These are phyloP conservation scores for Sugiyamaella novakii DNA, from an alignment of 1,139 yeast species.

Conservation along the genomic window DNA sequence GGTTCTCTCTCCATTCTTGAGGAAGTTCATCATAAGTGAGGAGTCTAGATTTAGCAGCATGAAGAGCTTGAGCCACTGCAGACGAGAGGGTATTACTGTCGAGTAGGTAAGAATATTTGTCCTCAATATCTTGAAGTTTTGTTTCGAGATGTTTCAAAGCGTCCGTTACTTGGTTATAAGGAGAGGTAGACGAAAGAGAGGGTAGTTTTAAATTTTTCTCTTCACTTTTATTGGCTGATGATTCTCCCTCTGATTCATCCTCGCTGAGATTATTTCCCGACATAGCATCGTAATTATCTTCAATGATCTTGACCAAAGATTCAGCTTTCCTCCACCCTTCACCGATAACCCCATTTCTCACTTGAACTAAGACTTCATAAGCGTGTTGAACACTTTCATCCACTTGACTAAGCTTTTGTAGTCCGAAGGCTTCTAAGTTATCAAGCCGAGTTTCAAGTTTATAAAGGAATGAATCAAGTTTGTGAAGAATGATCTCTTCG, in stretches of 20 bases:
- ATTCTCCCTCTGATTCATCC: constrained; percentile 10
- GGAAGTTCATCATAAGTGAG: constrained; percentile 88
- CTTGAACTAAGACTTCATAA: constrained; percentile 36
- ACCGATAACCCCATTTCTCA: constrained; percentile 39
- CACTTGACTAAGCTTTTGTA: constrained; percentile 36
- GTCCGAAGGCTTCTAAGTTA: constrained; percentile 40
- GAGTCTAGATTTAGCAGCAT: constrained; percentile 55
- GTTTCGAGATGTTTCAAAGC: constrained; percentile 40
- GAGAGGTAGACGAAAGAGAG: neutral
- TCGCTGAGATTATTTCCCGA: constrained; percentile 8
- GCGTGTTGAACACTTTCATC: constrained; percentile 41
- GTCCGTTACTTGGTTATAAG: constrained; percentile 26
- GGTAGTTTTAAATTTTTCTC: neutral
- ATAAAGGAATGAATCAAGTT: constrained; percentile 37
- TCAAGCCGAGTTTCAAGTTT: constrained; percentile 38
- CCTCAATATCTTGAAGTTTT: constrained; percentile 40
- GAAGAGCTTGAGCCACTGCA: constrained; percentile 43
- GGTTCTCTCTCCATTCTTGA: constrained; percentile 89
- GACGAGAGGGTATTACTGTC: constrained; percentile 26
- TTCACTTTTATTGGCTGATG: constrained; percentile 1
- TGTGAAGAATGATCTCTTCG: constrained; percentile 31
- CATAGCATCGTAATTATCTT: constrained; percentile 30
- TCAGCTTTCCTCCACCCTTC: constrained; percentile 41
- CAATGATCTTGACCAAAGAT: constrained; percentile 36
- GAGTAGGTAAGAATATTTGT: constrained; percentile 26